Evolutionary conservation across 768 basidiomycete genomes (phyloP), one percentile per base, ranked within the genome.

Genomic region (Tephrocybe rancida): DNA sequence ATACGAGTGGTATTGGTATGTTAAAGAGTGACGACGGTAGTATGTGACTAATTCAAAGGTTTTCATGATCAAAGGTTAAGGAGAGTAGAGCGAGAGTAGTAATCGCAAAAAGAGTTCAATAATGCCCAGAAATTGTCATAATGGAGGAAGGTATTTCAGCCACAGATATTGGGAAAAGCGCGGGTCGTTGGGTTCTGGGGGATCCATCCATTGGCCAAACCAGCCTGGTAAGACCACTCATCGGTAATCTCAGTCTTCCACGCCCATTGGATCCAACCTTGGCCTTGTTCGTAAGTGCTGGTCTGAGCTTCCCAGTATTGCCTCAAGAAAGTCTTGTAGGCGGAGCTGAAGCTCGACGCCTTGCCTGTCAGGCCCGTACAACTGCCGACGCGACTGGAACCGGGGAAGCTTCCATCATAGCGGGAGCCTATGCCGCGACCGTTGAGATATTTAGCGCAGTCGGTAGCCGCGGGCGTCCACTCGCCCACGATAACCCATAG

Each of bases 181-280:
- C 62, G 67, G 25, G 66, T 59, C 8, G 78, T 79, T 5, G 81
- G 79, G 54, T 79, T 67, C 56, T 76, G 67, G 8, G 94, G 93
- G 65, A 96, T 95, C 91, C 90, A 95, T 19, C 93, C 93, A 55
- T 85, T 79, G 11, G 74, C 67, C 29, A 95, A 74, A 35, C 92
- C 92, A 41, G 88, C 85, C 58, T 89, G 82, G 73, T 96, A 96
- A 0, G 88, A 80, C 95, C 95, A 97, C 53, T 96, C 95, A 57
- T 92, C 89, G 2, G 90, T 87, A 56, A 72, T 72, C 68, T 93
- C 91, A 0, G 90, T 68, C 72, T 92, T 92, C 90, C 90, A 92
- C 1, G 88, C 83, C 90, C 90, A 91, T 66, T 86, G 83, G 21
- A 90, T 67, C 90, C 90, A 92, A 3, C 89, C 90, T 44, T 76